phyloP scores from a whole-genome alignment of 139 green algal genomes.

The Tetradesmus obliquus region DNA sequence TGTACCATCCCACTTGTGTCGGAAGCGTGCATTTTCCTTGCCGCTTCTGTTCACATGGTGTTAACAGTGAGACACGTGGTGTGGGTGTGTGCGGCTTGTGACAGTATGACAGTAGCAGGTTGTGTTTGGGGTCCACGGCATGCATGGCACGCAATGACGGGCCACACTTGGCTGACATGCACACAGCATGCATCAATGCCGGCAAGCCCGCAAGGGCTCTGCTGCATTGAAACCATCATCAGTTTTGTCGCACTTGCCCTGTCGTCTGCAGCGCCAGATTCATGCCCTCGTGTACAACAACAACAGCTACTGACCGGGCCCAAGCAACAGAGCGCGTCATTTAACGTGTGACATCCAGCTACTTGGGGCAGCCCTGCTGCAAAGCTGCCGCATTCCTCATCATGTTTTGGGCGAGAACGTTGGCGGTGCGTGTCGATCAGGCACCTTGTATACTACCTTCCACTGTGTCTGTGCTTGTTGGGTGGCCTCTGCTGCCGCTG shows the following conservation, averaged over 20 bases:
- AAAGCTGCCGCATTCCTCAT: not conserved
- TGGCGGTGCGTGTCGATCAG: not conserved
- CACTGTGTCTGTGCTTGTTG: not conserved
- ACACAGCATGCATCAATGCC: not conserved
- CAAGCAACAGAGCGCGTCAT: not conserved
- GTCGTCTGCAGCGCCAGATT: not conserved
- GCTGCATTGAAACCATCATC: conserved; percentile 10
- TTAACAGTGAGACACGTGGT: not conserved
- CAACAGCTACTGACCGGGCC: not conserved
- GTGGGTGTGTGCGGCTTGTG: not conserved
- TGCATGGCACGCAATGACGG: not conserved
- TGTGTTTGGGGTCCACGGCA: not conserved
- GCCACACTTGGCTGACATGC: not conserved
- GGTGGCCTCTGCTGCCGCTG: not conserved
- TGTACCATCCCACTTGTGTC: no score
- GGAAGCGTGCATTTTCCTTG: no score
- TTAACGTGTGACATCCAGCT: not conserved
- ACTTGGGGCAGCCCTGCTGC: not conserved
- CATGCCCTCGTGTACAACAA: not conserved
- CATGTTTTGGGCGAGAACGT: not conserved
- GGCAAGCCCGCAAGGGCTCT: not conserved
- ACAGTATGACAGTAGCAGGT: not conserved
- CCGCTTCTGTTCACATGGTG: no score
- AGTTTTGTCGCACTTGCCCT: conserved; percentile 3
- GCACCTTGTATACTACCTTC: not conserved